A percentile compares a stretch with the other conserved stretches of the same genome.
Evolutionary conservation across 202 grass and related monocot species (phyloP).

Genomic region (Elaeis oleifera): DNA sequence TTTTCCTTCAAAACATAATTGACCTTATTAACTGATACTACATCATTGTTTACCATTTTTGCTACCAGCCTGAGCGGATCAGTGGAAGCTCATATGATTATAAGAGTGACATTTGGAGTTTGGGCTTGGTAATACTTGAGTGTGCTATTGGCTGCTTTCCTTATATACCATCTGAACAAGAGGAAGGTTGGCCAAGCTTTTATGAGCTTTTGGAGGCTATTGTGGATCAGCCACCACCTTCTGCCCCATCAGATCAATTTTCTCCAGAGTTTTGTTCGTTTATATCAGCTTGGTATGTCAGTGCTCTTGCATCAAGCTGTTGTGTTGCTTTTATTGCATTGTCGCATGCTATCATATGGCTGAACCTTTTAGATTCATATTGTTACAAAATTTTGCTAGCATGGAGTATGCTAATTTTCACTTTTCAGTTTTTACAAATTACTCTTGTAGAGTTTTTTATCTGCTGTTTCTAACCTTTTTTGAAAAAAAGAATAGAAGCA

Average conservation of each 20-base stretch:
- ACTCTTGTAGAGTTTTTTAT: too few species aligned
- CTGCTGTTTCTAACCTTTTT: too few species aligned
- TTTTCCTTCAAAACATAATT: too few species aligned
- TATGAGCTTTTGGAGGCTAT: constrained; percentile 96
- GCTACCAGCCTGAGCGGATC: constrained; percentile 72
- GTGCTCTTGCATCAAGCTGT: too few species aligned
- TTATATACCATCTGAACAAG: constrained; percentile 67
- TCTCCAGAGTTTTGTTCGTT: constrained; percentile 96
- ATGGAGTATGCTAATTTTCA: too few species aligned
- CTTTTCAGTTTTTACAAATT: too few species aligned
- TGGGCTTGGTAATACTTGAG: constrained; percentile 95
- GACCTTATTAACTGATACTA: not conserved
- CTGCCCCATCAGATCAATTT: constrained; percentile 88
- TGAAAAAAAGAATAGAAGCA: too few species aligned
- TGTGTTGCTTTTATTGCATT: too few species aligned
- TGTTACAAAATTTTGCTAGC: too few species aligned
- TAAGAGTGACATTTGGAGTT: constrained; percentile 99
- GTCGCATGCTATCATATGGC: too few species aligned
- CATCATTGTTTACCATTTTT: constrained; percentile 24
- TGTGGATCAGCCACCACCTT: constrained; percentile 94
- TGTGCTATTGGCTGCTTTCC: constrained; percentile 93
- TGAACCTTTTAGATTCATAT: too few species aligned
- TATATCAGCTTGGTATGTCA: constrained; percentile 68
- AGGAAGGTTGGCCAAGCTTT: constrained; percentile 76
- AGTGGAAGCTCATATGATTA: constrained; percentile 93